Conservation (phyloP, 495 filamentous ascomycete species). For the Aspergillus mulundensis region DNA sequence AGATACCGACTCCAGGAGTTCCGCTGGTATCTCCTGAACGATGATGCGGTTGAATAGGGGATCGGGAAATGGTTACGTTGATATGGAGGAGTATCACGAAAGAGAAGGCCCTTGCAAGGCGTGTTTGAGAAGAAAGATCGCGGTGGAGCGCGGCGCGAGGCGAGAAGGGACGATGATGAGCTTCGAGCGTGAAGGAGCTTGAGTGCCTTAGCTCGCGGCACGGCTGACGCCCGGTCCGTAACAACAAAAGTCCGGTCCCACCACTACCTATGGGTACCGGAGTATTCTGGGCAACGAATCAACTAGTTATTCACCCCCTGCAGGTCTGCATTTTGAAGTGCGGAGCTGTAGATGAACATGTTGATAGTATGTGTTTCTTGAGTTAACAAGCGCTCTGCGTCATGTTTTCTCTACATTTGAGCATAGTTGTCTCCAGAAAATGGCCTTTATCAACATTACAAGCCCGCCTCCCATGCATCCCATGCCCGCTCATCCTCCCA, state of each 20-base stretch:
- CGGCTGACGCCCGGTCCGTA: not conserved
- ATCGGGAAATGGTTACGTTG: not conserved
- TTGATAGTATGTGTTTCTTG: too few species aligned
- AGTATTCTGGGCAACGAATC: too few species aligned
- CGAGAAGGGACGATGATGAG: slow-evolving; percentile 16
- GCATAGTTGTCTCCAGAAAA: too few species aligned
- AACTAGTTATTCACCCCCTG: too few species aligned
- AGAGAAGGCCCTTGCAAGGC: slow-evolving; percentile 12
- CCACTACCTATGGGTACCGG: too few species aligned
- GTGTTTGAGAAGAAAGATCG: slow-evolving; percentile 16
- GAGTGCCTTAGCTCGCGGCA: slow-evolving; percentile 7
- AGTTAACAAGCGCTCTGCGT: too few species aligned
- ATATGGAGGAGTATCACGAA: not conserved
- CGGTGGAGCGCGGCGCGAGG: slow-evolving; percentile 18
- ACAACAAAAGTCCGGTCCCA: slow-evolving; percentile 9
- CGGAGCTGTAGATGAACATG: too few species aligned
- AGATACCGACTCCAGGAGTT: slow-evolving; percentile 8
- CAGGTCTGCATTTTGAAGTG: too few species aligned
- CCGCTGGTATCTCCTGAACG: slow-evolving; percentile 18
- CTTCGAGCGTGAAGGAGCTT: slow-evolving; percentile 17
- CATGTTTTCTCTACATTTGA: too few species aligned
- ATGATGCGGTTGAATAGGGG: slow-evolving; percentile 3
- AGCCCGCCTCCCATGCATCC: not conserved
- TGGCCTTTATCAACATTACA: too few species aligned
- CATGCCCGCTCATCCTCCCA: not conserved